Conservation (phyloP, 306 rosid species). For the Cucumis melo region DNA sequence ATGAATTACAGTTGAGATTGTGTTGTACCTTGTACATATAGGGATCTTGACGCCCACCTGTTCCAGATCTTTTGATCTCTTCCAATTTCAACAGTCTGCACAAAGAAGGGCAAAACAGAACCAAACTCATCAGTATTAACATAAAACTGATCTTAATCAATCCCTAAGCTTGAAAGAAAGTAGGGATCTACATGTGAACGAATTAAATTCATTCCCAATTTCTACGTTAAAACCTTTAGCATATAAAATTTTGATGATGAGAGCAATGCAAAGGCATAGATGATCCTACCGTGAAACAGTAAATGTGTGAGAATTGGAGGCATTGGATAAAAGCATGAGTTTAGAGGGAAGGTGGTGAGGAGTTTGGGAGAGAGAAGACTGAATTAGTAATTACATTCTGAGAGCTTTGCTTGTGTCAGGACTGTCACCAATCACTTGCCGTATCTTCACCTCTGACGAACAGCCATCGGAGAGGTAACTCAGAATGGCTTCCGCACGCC, state of each 20-base stretch:
- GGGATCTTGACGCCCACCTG: conserved; percentile 61
- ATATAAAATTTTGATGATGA: background rate
- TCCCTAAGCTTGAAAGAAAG: background rate
- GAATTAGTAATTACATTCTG: conserved; percentile 64
- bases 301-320: background rate
- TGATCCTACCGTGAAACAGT: background rate
- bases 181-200: background rate
- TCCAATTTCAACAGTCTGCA: conserved; percentile 41
- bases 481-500: conserved; percentile 62
- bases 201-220: background rate
- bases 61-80: conserved; percentile 50
- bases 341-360: background rate
- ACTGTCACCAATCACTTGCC: conserved; percentile 67
- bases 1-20: background rate
- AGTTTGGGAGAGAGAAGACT: background rate
- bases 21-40: conserved; percentile 36
- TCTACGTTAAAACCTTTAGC: background rate
- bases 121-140: background rate
- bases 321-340: background rate
- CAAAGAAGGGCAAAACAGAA: background rate
- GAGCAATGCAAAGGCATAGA: background rate
- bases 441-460: conserved; percentile 63
- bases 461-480: conserved; percentile 44
- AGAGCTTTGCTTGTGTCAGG: conserved; percentile 99
- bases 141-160: background rate